Base-by-base conservation (phyloP, 331 rosid genomes). In the Quercus tomentella region DNA sequence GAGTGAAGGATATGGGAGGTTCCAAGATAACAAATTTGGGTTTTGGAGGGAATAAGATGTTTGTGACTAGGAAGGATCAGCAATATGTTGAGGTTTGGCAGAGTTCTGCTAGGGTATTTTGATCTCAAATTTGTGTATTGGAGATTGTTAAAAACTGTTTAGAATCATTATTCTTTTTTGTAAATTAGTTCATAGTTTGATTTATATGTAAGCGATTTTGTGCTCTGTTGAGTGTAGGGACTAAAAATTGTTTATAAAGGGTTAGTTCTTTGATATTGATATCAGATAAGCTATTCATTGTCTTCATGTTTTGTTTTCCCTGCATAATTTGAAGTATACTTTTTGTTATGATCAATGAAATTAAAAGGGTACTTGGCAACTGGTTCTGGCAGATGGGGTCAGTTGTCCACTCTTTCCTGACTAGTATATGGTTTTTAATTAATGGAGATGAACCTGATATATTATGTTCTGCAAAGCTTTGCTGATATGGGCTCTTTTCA, bases 11-110 rank as follows among this genome's bases (percentile, higher is more conserved):
- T 56, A 82, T 87, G 86, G 97, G 98, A 30, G 92, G 93, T 45
- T 75, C 84, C 18, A 93, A 72, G 85, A 86, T 95, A 43, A 90
- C 88, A 23, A 86, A 81, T 63, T 73, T 96, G 76, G 83, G 89
- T 18, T 91, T 93, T 82, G 98, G 98, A 65, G 98, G 98, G 66
- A 91, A 94, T 71, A 93, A 91, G 60, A 95, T 95, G 99, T 90
- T 91, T 79, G 82, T 93, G 75, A 88, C 93, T 0, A 89, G 97
- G 82, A 93, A 88, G 80, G 97, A 91, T 76, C 88, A 88, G 62
- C 97, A 96, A 68, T 83, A 43, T 86, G 96, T 96, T 75, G 99
- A 96, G 90, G 93, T 93, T 65, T 96, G 98, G 99, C 94, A 91
- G 84, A 88, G 95, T 85, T 88, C 93, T 37, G 81, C 81, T 1